Percentiles rank a stretch among this genome's conserved stretches.
Conservation (phyloP, 2,329 filamentous ascomycete species). For the Penicillium sclerotiorum region DNA sequence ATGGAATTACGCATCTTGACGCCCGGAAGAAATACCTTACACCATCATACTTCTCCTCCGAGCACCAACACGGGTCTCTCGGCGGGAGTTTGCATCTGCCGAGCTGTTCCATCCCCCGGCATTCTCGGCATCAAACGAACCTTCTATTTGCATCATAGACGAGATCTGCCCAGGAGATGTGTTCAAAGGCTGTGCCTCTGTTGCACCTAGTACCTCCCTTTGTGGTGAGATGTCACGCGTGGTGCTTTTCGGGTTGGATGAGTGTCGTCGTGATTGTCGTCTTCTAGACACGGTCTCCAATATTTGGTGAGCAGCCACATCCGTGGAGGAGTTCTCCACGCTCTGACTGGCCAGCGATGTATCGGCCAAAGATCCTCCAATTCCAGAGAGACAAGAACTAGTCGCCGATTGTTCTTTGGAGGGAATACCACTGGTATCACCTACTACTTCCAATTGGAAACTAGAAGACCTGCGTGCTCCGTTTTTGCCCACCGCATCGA, state of each 20-base stretch:
- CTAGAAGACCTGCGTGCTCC: conserved; percentile 49
- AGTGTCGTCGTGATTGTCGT: conserved; percentile 35
- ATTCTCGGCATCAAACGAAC: conserved; percentile 18
- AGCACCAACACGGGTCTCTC: conserved; percentile 36
- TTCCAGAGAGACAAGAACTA: neutral
- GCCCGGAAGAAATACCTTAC: conserved; percentile 16
- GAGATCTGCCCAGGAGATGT: too few species aligned
- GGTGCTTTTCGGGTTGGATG: conserved; percentile 31
- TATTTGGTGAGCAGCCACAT: conserved; percentile 18
- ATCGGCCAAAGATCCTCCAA: conserved; percentile 11
- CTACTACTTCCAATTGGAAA: conserved; percentile 46
- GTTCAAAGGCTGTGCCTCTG: neutral
- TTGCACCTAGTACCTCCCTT: conserved; percentile 8
- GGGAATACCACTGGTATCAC: conserved; percentile 22
- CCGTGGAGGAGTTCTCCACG: conserved; percentile 19
- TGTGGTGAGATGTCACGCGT: conserved; percentile 4
- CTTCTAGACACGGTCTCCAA: conserved; percentile 30
- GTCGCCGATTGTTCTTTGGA: neutral
- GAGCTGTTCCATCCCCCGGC: conserved; percentile 1
- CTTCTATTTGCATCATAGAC: conserved; percentile 2
- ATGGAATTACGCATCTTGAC: neutral
- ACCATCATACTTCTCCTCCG: conserved; percentile 47
- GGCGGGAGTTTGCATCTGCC: conserved; percentile 21
- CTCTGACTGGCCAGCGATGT: conserved; percentile 21
- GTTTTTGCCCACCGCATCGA: conserved; percentile 70